These are phyloP conservation scores for Akanthomyces lecanii DNA, from an alignment of 2,329 filamentous ascomycete species.

Conservation along the genomic window DNA sequence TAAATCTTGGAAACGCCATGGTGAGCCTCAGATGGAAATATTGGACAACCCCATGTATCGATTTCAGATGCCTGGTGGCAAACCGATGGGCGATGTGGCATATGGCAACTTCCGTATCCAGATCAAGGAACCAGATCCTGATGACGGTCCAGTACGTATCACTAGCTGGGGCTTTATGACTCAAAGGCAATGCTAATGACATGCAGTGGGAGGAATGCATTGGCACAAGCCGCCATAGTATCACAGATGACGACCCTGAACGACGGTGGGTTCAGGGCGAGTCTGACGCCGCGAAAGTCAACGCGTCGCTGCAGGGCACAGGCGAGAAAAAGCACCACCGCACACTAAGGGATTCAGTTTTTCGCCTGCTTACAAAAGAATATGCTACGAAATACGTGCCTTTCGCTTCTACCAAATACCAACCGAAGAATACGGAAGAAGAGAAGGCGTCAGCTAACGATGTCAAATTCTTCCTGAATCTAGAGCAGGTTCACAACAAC, in stretches of 20 bases:
- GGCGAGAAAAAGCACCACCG: neutral
- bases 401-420: constrained; percentile 12
- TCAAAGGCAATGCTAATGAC: neutral
- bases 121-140: neutral
- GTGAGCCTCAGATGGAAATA: constrained; percentile 14
- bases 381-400: constrained; percentile 25
- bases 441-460: no score
- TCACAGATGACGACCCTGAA: neutral
- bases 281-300: neutral
- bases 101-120: neutral
- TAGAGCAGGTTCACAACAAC: neutral
- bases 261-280: neutral
- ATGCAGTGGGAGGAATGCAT: neutral
- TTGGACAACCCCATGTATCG: constrained; percentile 1
- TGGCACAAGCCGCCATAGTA: neutral
- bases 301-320: neutral
- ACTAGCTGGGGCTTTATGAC: neutral
- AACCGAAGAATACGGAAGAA: neutral
- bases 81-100: neutral
- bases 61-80: constrained; percentile 23
- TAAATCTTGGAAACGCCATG: constrained; percentile 19
- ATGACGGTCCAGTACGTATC: neutral
- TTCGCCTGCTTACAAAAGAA: constrained; percentile 23
- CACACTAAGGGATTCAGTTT: constrained; percentile 22
- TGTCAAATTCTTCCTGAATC: neutral